These are phyloP conservation scores for Gonapodya sp. DNA, from an alignment of 192 early-diverging fungal genomes.

Conservation along the genomic window DNA sequence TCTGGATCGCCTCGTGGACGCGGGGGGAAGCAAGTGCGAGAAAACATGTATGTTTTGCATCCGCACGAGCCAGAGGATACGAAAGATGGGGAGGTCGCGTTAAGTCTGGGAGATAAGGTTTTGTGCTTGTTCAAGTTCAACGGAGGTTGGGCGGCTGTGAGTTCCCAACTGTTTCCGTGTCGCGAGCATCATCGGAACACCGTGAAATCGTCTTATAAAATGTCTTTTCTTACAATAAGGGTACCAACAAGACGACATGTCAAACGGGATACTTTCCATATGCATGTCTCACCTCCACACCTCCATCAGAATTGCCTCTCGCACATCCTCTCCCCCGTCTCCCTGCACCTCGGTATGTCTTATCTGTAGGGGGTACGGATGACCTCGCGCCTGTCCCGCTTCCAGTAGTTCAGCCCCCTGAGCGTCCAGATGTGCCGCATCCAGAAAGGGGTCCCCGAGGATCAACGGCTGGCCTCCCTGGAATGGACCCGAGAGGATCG, in stretches of 20 bases:
- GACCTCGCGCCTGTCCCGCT: not conserved
- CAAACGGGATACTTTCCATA: not conserved
- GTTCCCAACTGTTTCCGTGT: not conserved
- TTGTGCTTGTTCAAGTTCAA: not conserved
- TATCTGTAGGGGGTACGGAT: not conserved
- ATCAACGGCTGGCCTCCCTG: too few relatives aligned
- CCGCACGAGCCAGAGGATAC: not conserved
- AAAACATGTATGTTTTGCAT: not conserved
- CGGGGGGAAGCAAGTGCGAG: not conserved
- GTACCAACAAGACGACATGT: not conserved
- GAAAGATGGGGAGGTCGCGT: not conserved
- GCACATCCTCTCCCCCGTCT: not conserved
- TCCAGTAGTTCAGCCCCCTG: not conserved
- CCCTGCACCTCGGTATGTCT: not conserved
- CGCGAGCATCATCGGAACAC: too few relatives aligned
- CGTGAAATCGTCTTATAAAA: too few relatives aligned
- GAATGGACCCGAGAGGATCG: too few relatives aligned
- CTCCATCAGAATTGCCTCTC: not conserved
- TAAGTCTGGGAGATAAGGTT: not conserved
- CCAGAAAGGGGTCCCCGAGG: not conserved
- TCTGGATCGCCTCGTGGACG: not conserved
- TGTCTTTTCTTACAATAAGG: too few relatives aligned
- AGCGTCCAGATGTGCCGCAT: not conserved
- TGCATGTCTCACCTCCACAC: not conserved
- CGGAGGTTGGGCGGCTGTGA: not conserved